These are phyloP conservation scores for Xylariaceae sp. DNA, from an alignment of 2,329 filamentous ascomycete genomes.

Conservation along the genomic window DNA sequence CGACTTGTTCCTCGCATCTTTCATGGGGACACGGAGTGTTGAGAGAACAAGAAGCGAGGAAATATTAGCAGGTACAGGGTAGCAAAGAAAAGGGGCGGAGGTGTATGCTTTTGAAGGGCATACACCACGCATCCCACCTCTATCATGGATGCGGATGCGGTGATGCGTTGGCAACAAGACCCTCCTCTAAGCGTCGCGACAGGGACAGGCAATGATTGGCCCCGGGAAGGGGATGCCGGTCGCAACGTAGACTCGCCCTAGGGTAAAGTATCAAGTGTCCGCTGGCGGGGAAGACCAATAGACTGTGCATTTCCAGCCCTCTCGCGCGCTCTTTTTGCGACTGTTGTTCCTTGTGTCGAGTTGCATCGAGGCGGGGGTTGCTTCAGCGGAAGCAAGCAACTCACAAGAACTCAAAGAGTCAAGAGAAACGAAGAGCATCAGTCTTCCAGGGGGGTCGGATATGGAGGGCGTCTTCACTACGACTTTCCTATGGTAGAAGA, in stretches of 20 bases:
- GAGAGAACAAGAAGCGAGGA: conserved; percentile 9
- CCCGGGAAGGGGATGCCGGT: conserved; percentile 21
- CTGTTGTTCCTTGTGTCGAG: too few species aligned
- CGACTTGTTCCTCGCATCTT: too few species aligned
- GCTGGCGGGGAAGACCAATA: conserved; percentile 16
- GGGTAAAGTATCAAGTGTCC: conserved; percentile 10
- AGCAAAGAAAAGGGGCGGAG: conserved; percentile 21
- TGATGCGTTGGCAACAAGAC: conserved; percentile 36
- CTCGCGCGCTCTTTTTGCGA: background rate
- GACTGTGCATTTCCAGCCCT: conserved; percentile 17
- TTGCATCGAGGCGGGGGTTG: too few species aligned
- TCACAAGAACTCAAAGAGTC: too few species aligned
- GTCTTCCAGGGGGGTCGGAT: too few species aligned
- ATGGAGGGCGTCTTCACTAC: too few species aligned
- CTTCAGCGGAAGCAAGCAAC: too few species aligned
- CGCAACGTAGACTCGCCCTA: conserved; percentile 27
- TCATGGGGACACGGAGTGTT: background rate
- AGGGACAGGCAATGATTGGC: conserved; percentile 30
- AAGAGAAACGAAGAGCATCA: too few species aligned
- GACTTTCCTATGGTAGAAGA: background rate
- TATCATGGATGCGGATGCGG: conserved; percentile 25
- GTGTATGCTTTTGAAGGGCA: conserved; percentile 21
- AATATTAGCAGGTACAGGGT: conserved; percentile 22
- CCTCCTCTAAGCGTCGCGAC: conserved; percentile 28
- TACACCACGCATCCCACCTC: conserved; percentile 33